Conservation (phyloP, 805 yeast genomes). For the Cephaloascus albidus region DNA sequence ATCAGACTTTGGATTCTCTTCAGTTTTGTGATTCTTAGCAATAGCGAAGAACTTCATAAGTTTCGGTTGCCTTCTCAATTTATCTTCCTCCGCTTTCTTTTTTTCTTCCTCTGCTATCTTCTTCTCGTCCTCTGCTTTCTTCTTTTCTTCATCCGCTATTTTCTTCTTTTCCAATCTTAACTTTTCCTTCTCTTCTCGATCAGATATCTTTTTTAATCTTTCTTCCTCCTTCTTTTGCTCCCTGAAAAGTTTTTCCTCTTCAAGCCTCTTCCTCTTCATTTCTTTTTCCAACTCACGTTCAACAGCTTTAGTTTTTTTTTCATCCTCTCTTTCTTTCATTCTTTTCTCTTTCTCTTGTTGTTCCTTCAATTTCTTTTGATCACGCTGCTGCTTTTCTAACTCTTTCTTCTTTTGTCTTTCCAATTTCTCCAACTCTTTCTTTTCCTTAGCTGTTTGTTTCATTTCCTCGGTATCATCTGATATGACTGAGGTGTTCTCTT, state of each 20-base stretch:
- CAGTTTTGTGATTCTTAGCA: not conserved
- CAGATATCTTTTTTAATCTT: constrained; percentile 15
- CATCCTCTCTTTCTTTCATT: constrained; percentile 3
- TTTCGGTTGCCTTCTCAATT: not conserved
- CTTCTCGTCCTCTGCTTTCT: constrained; percentile 2
- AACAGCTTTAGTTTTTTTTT: constrained; percentile 6
- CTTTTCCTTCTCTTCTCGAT: constrained; percentile 13
- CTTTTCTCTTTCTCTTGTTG: constrained; percentile 3
- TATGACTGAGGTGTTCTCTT: too few relatives aligned
- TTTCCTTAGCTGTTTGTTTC: not conserved
- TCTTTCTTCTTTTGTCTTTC: not conserved
- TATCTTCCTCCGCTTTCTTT: constrained; percentile 2
- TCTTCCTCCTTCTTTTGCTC: constrained; percentile 19
- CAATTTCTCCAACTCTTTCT: not conserved
- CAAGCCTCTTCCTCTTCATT: constrained; percentile 16
- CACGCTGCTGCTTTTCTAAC: not conserved
- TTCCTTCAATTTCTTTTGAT: not conserved
- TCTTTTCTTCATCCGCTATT: constrained; percentile 8
- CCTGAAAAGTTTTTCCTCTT: constrained; percentile 14
- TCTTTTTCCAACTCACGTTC: constrained; percentile 21
- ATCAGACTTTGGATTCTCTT: constrained; percentile 10
- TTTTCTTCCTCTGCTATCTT: not conserved
- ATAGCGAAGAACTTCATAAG: not conserved
- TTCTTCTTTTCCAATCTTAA: constrained; percentile 22
- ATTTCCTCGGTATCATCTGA: too few relatives aligned